Evolutionary conservation across 2,329 filamentous ascomycete genomes (phyloP).

Genomic region (Xylaria multiplex): DNA sequence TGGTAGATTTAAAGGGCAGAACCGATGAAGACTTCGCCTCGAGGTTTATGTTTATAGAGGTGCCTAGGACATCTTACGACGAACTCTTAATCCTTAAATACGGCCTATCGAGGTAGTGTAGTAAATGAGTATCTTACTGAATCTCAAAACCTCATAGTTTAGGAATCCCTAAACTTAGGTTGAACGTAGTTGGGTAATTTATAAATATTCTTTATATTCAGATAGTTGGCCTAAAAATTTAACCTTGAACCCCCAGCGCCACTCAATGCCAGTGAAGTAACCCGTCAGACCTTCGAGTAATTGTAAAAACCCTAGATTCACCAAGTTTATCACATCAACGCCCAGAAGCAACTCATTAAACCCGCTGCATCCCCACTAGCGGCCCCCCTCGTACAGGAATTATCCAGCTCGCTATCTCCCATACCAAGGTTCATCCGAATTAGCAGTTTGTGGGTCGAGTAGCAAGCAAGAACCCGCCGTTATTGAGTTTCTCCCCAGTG

Average conservation of each 20-base stretch:
- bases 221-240: no score
- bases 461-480: conserved; percentile 20
- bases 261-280: no score
- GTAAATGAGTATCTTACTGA: neutral
- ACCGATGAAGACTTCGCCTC: no score
- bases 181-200: no score
- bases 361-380: neutral
- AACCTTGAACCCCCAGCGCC: no score
- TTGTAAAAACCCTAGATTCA: neutral
- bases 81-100: no score
- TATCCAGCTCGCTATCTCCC: neutral
- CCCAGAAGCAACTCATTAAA: neutral
- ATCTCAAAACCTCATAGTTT: neutral
- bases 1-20: neutral
- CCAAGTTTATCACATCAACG: neutral
- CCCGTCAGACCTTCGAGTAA: neutral
- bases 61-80: no score
- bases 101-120: no score
- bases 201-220: no score
- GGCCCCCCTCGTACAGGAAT: neutral
- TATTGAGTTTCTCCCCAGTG: conserved; percentile 23
- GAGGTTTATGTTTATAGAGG: no score
- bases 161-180: no score
- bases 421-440: neutral
- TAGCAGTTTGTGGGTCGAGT: conserved; percentile 30